Evolutionary conservation across 83 land plant species (phyloP).

Genomic region (Diphasiastrum complanatum): DNA sequence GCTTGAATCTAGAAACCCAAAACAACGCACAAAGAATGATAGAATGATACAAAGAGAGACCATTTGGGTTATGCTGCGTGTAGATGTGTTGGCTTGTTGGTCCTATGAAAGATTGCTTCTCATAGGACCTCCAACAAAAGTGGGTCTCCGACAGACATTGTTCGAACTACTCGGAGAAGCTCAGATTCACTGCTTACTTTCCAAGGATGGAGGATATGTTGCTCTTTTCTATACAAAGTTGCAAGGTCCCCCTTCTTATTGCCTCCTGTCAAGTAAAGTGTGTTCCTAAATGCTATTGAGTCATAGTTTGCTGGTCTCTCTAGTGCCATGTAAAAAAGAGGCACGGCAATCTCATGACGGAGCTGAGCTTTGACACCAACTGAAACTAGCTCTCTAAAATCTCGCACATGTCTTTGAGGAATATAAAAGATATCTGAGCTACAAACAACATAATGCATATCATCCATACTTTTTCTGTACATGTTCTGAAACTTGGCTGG

Average conservation of each 20-base stretch:
- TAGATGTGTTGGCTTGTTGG: too few relatives aligned
- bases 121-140: too few relatives aligned
- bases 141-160: slow-evolving; percentile 9
- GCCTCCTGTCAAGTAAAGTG: background rate
- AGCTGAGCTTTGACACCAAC: background rate
- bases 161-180: background rate
- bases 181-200: slow-evolving; percentile 3
- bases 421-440: slow-evolving; percentile 11
- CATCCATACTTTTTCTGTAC: slow-evolving; percentile 12
- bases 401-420: slow-evolving; percentile 1
- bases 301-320: slow-evolving; percentile 7
- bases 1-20: too few relatives aligned
- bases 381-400: slow-evolving; percentile 8
- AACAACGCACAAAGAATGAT: too few relatives aligned
- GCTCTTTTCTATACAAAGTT: background rate
- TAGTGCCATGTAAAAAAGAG: slow-evolving; percentile 7
- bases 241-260: background rate
- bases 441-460: background rate
- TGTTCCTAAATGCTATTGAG: background rate
- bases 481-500: background rate
- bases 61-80: too few relatives aligned
- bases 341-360: slow-evolving; percentile 7
- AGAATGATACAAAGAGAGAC: too few relatives aligned
- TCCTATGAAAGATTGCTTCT: too few relatives aligned
- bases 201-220: slow-evolving; percentile 8